A percentile compares a stretch with the other conserved stretches of the same genome.
These are phyloP conservation scores for Dendrobium chrysotoxum DNA, from an alignment of 106 monocot species.

Conservation along the genomic window DNA sequence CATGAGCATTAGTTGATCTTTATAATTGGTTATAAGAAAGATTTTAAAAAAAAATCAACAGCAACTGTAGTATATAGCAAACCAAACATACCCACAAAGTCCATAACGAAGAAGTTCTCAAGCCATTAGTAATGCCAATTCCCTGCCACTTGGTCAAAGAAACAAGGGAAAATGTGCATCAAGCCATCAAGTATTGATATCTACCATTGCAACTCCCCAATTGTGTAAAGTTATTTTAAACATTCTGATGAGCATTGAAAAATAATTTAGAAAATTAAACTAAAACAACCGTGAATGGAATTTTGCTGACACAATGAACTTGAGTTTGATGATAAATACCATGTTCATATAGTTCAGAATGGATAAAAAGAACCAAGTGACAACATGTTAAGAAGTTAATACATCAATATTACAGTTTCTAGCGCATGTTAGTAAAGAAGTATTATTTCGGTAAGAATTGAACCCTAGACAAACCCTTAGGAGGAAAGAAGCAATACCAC, in stretches of 20 bases:
- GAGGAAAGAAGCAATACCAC: background rate
- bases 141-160: no score
- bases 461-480: background rate
- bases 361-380: background rate
- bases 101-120: no score
- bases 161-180: no score
- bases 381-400: background rate
- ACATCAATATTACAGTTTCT: background rate
- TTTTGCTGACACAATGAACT: background rate
- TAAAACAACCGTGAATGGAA: background rate
- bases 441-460: background rate
- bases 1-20: no score
- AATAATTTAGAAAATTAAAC: background rate
- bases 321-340: background rate
- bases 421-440: background rate
- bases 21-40: no score
- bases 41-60: no score
- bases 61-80: no score
- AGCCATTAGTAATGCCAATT: no score
- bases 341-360: background rate
- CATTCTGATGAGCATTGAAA: no score
- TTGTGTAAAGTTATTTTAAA: background rate
- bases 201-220: background rate
- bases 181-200: background rate
- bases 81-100: no score